Percentiles rank a stretch among this genome's conserved stretches.
phyloP scores from a whole-genome alignment of 2,329 filamentous ascomycete species.

The Phaeomoniella chlamydospora region DNA sequence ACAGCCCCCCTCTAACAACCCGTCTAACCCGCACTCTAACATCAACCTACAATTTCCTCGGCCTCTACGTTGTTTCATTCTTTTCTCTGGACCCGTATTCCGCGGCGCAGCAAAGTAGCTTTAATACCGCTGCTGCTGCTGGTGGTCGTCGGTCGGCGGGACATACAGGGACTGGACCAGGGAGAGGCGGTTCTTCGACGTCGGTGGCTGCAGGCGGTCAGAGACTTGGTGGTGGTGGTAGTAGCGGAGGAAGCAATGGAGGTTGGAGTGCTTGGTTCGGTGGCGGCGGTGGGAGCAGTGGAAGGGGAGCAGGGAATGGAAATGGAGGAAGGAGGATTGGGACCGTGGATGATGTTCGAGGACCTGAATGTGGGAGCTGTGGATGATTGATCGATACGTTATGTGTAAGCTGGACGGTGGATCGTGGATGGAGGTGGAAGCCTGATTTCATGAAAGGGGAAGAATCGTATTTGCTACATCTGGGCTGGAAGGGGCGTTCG shows the following conservation, averaged over 20 bases:
- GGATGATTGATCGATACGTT: no score
- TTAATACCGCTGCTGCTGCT: background rate
- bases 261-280: background rate
- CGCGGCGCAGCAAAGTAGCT: background rate
- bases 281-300: background rate
- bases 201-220: no score
- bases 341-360: background rate
- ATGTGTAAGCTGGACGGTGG: no score
- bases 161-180: background rate
- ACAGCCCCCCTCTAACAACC: background rate
- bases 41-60: slow-evolving; percentile 1
- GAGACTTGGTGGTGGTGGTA: background rate
- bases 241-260: background rate
- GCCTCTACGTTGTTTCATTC: background rate
- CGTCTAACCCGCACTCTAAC: background rate
- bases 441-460: no score
- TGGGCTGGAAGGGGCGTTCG: no score
- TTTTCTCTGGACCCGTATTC: slow-evolving; percentile 1
- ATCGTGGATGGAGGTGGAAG: no score
- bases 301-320: no score
- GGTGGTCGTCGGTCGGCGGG: background rate
- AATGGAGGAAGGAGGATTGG: background rate
- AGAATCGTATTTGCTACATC: no score
- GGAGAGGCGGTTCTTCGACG: no score
- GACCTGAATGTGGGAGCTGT: background rate